Conservation (phyloP, 2,329 filamentous ascomycete genomes). For the Aspergillus cejpii region DNA sequence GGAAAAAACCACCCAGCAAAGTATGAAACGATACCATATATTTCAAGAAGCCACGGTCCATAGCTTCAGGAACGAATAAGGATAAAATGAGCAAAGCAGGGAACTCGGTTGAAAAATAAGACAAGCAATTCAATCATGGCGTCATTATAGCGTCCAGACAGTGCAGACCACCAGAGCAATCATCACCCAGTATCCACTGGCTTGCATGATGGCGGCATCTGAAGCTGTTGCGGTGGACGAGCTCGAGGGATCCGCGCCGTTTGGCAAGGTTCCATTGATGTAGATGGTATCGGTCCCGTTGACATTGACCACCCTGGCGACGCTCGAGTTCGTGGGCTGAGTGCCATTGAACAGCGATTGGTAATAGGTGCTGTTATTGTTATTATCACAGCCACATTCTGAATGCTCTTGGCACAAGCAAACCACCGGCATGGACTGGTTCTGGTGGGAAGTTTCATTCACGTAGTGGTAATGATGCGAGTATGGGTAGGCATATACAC, state of each 20-base stretch:
- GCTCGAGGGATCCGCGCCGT: constrained; percentile 36
- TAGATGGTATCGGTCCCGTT: constrained; percentile 43
- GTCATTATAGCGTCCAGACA: constrained; percentile 26
- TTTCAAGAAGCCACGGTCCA: no score
- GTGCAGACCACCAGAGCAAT: constrained; percentile 31
- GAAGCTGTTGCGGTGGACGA: constrained; percentile 18
- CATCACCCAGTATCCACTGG: constrained; percentile 41
- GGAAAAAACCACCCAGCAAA: constrained; percentile 1
- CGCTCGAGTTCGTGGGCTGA: constrained; percentile 34
- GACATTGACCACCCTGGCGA: constrained; percentile 34
- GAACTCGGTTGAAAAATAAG: no score
- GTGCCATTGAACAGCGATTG: constrained; percentile 40
- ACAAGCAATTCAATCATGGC: no score
- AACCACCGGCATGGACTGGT: constrained; percentile 48
- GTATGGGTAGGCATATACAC: constrained; percentile 52
- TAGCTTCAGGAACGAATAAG: neutral
- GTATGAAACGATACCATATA: neutral
- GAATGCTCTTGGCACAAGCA: constrained; percentile 52
- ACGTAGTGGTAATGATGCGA: constrained; percentile 43
- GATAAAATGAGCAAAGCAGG: neutral
- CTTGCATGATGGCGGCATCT: constrained; percentile 17
- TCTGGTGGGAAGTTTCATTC: constrained; percentile 41
- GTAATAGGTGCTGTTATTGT: constrained; percentile 40
- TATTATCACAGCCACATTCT: constrained; percentile 54
- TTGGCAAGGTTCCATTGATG: constrained; percentile 45